These are phyloP conservation scores for Talaromyces albobiverticillius DNA, from an alignment of 2,329 filamentous ascomycete genomes.

Conservation along the genomic window DNA sequence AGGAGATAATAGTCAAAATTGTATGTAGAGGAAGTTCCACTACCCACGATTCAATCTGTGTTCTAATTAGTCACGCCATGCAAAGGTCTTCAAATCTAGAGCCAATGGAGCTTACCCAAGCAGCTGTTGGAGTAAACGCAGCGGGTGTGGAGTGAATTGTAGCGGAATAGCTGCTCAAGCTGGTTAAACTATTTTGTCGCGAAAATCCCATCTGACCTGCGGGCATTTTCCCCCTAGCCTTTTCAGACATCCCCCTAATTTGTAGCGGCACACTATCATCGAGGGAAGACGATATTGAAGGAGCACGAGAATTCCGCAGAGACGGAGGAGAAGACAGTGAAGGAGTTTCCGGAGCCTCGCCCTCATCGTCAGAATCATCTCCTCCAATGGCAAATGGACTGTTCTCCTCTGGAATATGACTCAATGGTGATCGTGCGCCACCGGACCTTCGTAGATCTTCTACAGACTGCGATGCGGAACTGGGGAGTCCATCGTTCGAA, in stretches of 20 bases:
- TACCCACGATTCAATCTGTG: slow-evolving; percentile 85
- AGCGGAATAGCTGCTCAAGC: slow-evolving; percentile 65
- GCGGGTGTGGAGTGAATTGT: slow-evolving; percentile 51
- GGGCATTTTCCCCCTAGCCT: slow-evolving; percentile 93
- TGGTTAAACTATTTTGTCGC: slow-evolving; percentile 83
- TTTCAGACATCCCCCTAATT: slow-evolving; percentile 91
- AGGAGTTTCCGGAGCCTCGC: slow-evolving; percentile 61
- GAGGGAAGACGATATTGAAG: slow-evolving; percentile 64
- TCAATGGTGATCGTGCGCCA: slow-evolving; percentile 59
- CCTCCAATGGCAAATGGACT: slow-evolving; percentile 85
- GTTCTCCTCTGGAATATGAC: slow-evolving; percentile 73
- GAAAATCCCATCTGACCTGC: slow-evolving; percentile 79
- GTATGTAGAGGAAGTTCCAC: slow-evolving; percentile 86
- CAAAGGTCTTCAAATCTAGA: background rate
- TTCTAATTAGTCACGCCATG: slow-evolving; percentile 17
- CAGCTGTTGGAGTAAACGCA: slow-evolving; percentile 72
- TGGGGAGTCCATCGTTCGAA: slow-evolving; percentile 35
- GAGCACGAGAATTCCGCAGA: slow-evolving; percentile 57
- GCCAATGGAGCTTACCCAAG: slow-evolving; percentile 58
- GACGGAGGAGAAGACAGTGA: slow-evolving; percentile 52
- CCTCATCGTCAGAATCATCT: slow-evolving; percentile 63
- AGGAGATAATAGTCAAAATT: slow-evolving; percentile 70
- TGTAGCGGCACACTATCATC: slow-evolving; percentile 82
- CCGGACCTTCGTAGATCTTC: slow-evolving; percentile 35
- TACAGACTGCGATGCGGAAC: slow-evolving; percentile 39